Evolutionary conservation across 2,329 filamentous ascomycete genomes (phyloP).

Genomic region (Aspergillus pseudoglaucus): DNA sequence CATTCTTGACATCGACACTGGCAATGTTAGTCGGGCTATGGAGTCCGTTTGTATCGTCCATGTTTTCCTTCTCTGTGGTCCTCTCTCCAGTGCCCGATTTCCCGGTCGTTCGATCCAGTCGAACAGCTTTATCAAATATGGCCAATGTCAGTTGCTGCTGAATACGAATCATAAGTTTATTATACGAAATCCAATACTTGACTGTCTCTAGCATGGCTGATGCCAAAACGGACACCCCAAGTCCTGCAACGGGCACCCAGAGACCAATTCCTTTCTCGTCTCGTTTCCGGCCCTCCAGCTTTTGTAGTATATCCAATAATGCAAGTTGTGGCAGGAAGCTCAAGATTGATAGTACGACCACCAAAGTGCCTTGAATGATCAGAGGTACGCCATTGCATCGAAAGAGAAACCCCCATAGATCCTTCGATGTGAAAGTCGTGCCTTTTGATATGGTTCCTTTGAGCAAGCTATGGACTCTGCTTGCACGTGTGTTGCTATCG

Average conservation of each 20-base stretch:
- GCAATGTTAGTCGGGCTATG: conserved; percentile 58
- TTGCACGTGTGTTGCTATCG: not conserved
- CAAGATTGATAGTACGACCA: not conserved
- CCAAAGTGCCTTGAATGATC: not conserved
- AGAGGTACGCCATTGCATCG: not conserved
- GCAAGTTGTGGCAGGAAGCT: not conserved
- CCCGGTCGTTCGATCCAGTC: not conserved
- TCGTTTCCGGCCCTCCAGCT: not conserved
- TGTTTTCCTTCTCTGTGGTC: not conserved
- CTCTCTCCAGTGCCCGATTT: not conserved
- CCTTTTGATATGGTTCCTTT: not conserved
- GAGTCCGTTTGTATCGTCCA: not conserved
- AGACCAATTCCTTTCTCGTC: too few relatives aligned
- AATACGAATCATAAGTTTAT: not conserved
- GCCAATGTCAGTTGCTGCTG: not conserved
- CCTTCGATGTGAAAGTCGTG: too few relatives aligned
- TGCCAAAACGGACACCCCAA: not conserved
- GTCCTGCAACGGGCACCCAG: not conserved
- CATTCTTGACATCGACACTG: conserved; percentile 62
- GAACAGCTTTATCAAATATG: not conserved
- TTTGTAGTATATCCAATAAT: not conserved
- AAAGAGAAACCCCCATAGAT: not conserved
- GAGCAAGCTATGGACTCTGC: not conserved
- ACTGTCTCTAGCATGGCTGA: not conserved
- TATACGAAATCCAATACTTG: not conserved